These are phyloP conservation scores for Salisapilia sapeloensis DNA, from an alignment of 352 stramenopile species.

Conservation along the genomic window DNA sequence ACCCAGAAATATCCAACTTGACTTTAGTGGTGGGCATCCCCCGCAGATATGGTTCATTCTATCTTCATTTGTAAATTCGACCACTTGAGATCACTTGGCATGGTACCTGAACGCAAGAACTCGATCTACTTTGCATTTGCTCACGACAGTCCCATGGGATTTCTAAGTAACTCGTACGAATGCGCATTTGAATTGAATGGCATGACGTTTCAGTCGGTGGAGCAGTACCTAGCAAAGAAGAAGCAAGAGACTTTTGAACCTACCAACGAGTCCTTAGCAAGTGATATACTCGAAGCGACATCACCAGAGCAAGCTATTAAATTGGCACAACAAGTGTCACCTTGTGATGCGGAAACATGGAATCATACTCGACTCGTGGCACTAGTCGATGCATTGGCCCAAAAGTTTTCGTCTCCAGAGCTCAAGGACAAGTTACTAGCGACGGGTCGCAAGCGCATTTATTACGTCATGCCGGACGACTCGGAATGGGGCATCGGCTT, in stretches of 20 bases:
- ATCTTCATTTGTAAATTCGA: too few species aligned
- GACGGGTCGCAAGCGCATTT: constrained; percentile 23
- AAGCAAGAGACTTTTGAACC: constrained; percentile 53
- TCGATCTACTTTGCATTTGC: constrained; percentile 43
- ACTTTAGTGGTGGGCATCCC: too few species aligned
- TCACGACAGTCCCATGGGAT: constrained; percentile 16
- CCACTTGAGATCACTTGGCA: too few species aligned
- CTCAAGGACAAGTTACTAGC: constrained; percentile 15
- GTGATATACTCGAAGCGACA: constrained; percentile 27
- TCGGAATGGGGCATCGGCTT: constrained; percentile 49
- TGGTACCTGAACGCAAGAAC: too few species aligned
- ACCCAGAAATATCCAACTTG: too few species aligned
- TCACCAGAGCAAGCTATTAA: constrained; percentile 22
- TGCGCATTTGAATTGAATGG: constrained; percentile 26
- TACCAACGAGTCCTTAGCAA: constrained; percentile 15
- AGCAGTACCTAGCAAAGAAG: constrained; percentile 58
- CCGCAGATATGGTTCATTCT: too few species aligned
- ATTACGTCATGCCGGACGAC: constrained; percentile 28
- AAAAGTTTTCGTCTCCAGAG: constrained; percentile 30
- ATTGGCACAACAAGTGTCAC: constrained; percentile 25
- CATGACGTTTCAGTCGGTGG: constrained; percentile 30
- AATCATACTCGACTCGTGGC: constrained; percentile 12
- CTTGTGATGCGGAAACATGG: constrained; percentile 39
- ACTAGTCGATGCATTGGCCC: constrained; percentile 44
- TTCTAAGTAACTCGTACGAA: constrained; percentile 45